phyloP scores from a whole-genome alignment of 768 basidiomycete genomes.

The Trametes villosa region DNA sequence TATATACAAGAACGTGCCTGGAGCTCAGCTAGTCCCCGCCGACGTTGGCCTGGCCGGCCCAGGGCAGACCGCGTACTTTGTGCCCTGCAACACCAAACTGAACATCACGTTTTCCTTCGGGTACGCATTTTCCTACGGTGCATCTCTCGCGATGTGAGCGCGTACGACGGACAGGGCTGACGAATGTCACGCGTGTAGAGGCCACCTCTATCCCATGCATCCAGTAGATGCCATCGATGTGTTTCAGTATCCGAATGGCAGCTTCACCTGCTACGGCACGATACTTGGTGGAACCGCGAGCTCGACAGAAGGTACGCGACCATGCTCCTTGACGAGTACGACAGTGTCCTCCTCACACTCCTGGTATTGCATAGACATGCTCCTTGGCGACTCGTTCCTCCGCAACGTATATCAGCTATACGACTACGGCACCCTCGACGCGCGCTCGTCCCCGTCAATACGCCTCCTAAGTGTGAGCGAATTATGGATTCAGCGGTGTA shows the following conservation, averaged over 20 bases:
- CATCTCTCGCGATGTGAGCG: no score
- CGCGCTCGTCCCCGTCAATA: neutral
- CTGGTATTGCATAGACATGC: constrained; percentile 6
- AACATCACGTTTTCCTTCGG: neutral
- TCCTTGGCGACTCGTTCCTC: constrained; percentile 26
- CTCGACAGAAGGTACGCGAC: neutral
- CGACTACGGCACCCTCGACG: constrained; percentile 19
- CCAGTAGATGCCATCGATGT: constrained; percentile 15
- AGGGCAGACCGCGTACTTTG: neutral
- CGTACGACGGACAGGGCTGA: neutral
- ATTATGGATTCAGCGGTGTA: neutral
- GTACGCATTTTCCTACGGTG: neutral
- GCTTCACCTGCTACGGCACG: neutral
- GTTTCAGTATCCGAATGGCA: neutral
- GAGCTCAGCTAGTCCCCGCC: neutral
- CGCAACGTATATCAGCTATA: constrained; percentile 27
- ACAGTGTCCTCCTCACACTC: neutral
- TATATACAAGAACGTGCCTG: neutral
- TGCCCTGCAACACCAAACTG: constrained; percentile 1
- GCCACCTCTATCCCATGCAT: constrained; percentile 17
- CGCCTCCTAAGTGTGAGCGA: constrained; percentile 1
- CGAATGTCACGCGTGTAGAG: neutral
- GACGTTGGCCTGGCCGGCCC: neutral
- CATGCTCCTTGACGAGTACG: neutral
- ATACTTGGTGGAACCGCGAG: neutral